Base-by-base conservation (phyloP, 2,329 filamentous ascomycete genomes). In the Akanthomyces uredinophilus region DNA sequence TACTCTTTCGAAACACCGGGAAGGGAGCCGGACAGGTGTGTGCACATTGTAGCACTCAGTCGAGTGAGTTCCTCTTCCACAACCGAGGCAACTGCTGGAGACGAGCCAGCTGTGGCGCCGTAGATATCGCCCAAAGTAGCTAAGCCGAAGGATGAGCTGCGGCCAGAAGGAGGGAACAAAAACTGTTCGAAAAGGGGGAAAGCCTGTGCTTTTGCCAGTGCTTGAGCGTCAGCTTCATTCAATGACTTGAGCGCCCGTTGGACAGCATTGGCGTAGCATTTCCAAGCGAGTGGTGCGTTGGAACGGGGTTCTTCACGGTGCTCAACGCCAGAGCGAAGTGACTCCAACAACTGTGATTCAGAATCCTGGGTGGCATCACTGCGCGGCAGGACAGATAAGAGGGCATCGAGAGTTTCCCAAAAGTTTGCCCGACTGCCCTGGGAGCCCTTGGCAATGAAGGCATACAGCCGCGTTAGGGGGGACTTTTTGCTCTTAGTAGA, bases 1-100 rank as follows among this genome's bases (percentile, higher is more conserved):
- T 90, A 90, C 20, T 92, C 89, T 65, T 88, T 88, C 0, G 92
- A 92, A 61, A 94, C 87, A 70, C 94, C 92, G 1, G 93, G 92
- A 5, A 91, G 81, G 0, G 92, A 96, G 6, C 85, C 84, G 60
- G 87, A 87, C 62, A 96, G 86, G 43, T 83, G 81, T 37, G 85
- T 79, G 29, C 87, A 78, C n/a, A 96, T 75, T 0, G 80, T 72
- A 1, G 83, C 76, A 0, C 85, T 83, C n/a, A 92, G 74, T 1
- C 77, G 77, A 2, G 78, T 72, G 90, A 91, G 95, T 65, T 87
- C 79, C 3, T 79, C 73, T 18, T 78, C 72, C 0, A 90, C 77
- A 1, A 83, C 77, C 0, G 81, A 72, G 4, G 87, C 66, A 2
- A 79, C 74, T 1, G 75, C 62, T 13, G 76, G 75, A 2, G 75